These are phyloP conservation scores for Gaertneriomyces sp. DNA, from an alignment of 192 early-diverging fungal genomes.

Conservation along the genomic window DNA sequence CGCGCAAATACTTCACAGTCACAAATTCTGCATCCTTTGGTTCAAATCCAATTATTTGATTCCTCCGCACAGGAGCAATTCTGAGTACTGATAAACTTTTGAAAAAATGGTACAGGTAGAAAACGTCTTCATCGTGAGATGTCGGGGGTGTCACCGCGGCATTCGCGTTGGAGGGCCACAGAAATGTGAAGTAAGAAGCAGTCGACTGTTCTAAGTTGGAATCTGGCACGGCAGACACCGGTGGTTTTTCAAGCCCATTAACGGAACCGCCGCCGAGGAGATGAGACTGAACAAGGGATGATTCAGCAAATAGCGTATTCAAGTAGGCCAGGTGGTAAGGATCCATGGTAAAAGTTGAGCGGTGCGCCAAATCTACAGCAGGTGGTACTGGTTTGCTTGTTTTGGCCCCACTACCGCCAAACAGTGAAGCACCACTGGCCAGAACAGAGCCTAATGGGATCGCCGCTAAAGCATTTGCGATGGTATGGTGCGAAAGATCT, in stretches of 20 bases:
- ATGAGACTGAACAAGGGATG: conserved; percentile 14
- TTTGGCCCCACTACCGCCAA: background rate
- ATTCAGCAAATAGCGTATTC: conserved; percentile 8
- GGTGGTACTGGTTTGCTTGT: background rate
- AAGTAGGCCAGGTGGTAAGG: conserved; percentile 30
- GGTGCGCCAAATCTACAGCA: background rate
- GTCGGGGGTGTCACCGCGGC: conserved; percentile 3
- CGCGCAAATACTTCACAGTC: conserved; percentile 2
- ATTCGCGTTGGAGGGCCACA: conserved; percentile 1
- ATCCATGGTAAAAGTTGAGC: conserved; percentile 25
- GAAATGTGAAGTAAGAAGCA: conserved; percentile 13
- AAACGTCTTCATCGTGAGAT: conserved; percentile 24
- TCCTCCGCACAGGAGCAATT: conserved; percentile 28
- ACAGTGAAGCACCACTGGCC: background rate
- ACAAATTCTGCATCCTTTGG: background rate
- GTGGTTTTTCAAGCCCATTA: background rate
- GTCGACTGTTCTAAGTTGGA: background rate
- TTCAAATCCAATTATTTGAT: conserved; percentile 21
- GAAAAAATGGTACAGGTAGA: conserved; percentile 30
- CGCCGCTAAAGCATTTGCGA: background rate
- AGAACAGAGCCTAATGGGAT: background rate
- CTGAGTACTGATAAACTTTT: conserved; percentile 8
- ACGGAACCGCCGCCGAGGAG: conserved; percentile 1
- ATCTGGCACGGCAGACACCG: conserved; percentile 8
- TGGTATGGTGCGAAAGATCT: background rate